Conservation (phyloP, 2,329 filamentous ascomycete genomes). For the Monilinia vaccinii-corymbosi region DNA sequence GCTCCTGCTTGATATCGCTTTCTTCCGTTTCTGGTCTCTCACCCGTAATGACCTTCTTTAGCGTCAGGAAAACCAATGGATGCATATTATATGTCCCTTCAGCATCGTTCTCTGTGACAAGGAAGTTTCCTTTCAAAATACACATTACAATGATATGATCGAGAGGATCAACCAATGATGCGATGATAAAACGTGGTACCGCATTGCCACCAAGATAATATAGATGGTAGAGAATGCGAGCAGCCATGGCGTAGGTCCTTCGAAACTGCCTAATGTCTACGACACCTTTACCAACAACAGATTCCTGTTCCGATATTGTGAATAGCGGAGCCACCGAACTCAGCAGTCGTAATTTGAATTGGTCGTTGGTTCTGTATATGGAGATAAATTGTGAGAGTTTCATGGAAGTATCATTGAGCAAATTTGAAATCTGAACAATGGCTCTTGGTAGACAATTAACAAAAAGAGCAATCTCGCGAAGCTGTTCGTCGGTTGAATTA, state of each 20-base stretch:
- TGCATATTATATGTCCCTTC: constrained; percentile 21
- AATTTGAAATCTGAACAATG: constrained; percentile 18
- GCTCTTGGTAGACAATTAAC: constrained; percentile 19
- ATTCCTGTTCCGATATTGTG: constrained; percentile 12
- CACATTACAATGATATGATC: constrained; percentile 21
- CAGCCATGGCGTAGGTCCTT: constrained; percentile 11
- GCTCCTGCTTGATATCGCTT: constrained; percentile 15
- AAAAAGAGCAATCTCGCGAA: constrained; percentile 15
- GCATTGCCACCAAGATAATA: constrained; percentile 20
- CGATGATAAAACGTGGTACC: constrained; percentile 19
- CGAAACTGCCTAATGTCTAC: constrained; percentile 18
- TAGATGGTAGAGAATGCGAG: constrained; percentile 17
- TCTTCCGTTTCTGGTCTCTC: constrained; percentile 12
- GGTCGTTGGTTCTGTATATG: constrained; percentile 18
- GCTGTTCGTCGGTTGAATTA: constrained; percentile 14
- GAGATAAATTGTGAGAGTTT: constrained; percentile 21
- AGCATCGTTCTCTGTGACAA: constrained; percentile 10
- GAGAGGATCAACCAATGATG: constrained; percentile 15
- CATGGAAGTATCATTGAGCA: constrained; percentile 22
- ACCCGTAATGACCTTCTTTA: constrained; percentile 14
- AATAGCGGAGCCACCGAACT: constrained; percentile 17
- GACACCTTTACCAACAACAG: constrained; percentile 20
- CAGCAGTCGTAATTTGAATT: constrained; percentile 21
- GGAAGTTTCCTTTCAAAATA: constrained; percentile 18
- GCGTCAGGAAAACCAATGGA: constrained; percentile 20